Evolutionary conservation across 768 basidiomycete genomes (phyloP), one percentile per base, ranked within the genome.

Genomic region (Kwoniella sp.): DNA sequence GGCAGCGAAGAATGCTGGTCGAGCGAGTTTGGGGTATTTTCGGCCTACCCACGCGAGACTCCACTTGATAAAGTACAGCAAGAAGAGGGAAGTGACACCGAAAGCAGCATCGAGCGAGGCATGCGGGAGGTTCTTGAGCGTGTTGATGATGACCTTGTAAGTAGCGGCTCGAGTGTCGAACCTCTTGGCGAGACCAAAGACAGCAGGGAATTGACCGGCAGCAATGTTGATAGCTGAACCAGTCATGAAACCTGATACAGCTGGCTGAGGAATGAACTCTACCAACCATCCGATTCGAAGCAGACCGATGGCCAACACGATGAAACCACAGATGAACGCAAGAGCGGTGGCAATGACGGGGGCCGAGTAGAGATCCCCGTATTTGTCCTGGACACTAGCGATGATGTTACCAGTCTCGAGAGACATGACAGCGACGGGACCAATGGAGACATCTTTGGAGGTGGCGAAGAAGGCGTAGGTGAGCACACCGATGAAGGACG

Each of bases 351-450:
- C 96, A 63, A 99, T 97, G 60, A 87, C 83, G 1, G 90, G 88
- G 0, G 82, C 83, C 2, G 80, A 69, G 86, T 87, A 95, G 70
- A 83, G 73, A n/a, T 77, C 71, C 0, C 82, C 71, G 9, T 77
- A 73, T 54, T 79, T 62, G 0, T 57, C 65, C 48, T 88, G 73
- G 56, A 96, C 86, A 36, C 84, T 79, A 15, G 84, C 82, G 76
- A 97, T 90, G 68, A 97, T 87, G 77, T 91, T 87, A 8, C 91
- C 85, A 9, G 80, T 86, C 21, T 90, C 89, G 55, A 96, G 85
- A 1, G 92, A 94, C 93, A 99, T 96, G 77, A 99, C 95, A 8
- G 96, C 95, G 70, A 98, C 95, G 1, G 96, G 96, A 54, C 96
- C 96, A 70, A 99, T 98, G n/a, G 92, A 94, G 46, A 99, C 91